Evolutionary conservation across 2,329 filamentous ascomycete genomes (phyloP), one percentile per base, ranked within the genome.

Genomic region (Botrytis pseudocinerea): DNA sequence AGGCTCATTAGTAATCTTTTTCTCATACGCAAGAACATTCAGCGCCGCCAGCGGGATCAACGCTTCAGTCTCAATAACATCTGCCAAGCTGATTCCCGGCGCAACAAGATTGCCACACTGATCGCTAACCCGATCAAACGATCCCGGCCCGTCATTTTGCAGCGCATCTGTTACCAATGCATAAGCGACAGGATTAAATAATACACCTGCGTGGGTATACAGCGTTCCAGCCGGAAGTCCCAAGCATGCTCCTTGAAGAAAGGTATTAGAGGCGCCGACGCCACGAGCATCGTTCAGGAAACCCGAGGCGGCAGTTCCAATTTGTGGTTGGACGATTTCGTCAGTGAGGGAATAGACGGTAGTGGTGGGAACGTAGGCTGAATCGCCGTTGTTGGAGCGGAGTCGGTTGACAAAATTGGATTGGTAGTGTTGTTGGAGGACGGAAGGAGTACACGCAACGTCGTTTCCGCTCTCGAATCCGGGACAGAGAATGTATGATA

Each of bases 301-400:
- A 0, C 83, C 86, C 0, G 86, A 88, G 0, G 87, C 87, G 4
- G 78, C 76, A 0, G 79, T 80, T 5, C 85, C 87, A 42, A 76
- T 76, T 78, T 87, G 84, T 1, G 86, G 87, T 78, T 87, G 78
- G 2, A 88, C 85, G 69, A 89, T 82, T 76, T 88, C 84, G 74
- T 89, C 86, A 40, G 83, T 79, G 20, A 81, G 80, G 0, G 84
- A 85, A 80, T 86, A 88, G 63, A 89, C 81, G 0, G 82, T 86
- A 0, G 87, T 89, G 0, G 86, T 89, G 0, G 86, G 86, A 0
- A 89, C 85, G 75, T 87, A 88, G 7, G 85, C 85, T 1, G 84
- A 85, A 70, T 86, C 85, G 0, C 87, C 87, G 38, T 82, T 83
- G 62, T 84, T 80, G 14, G 74, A 75, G 20, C 85, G 82, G 5